Evolutionary conservation across 345 rosid species (phyloP).

Genomic region (Eutrema yunnanense): DNA sequence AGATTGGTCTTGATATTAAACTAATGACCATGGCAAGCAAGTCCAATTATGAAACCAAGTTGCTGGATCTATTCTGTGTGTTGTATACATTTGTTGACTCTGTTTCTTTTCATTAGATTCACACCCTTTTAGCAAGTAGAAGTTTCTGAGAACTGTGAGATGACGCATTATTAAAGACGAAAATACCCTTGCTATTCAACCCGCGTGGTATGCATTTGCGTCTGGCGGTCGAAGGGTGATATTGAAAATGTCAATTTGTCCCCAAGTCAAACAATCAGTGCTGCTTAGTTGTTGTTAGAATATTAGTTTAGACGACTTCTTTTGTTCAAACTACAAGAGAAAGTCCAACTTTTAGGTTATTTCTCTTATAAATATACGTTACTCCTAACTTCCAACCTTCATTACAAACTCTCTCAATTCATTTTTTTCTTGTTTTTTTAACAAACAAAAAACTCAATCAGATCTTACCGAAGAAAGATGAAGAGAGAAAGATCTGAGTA

Average conservation of each 20-base stretch:
- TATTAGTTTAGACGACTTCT: constrained; percentile 27
- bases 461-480: constrained; percentile 20
- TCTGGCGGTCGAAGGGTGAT: constrained; percentile 7
- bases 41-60: constrained; percentile 24
- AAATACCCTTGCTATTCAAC: constrained; percentile 5
- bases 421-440: not conserved
- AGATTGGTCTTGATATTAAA: constrained; percentile 9
- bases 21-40: not conserved
- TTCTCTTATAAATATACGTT: not conserved
- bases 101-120: not conserved
- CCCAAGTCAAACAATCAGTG: constrained; percentile 24
- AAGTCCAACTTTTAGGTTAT: constrained; percentile 11
- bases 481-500: constrained; percentile 41
- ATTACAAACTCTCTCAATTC: constrained; percentile 9
- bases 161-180: not conserved
- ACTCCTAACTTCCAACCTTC: constrained; percentile 7
- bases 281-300: constrained; percentile 6
- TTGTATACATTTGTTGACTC: constrained; percentile 22
- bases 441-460: not conserved
- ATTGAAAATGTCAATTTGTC: constrained; percentile 15
- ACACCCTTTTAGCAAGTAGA: not conserved
- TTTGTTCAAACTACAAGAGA: constrained; percentile 14
- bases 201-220: not conserved
- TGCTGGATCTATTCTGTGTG: not conserved
- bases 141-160: not conserved